A percentile compares a stretch with the other conserved stretches of the same genome.
phyloP scores from a whole-genome alignment of 2,329 filamentous ascomycete genomes.

The Lachnellula arida region DNA sequence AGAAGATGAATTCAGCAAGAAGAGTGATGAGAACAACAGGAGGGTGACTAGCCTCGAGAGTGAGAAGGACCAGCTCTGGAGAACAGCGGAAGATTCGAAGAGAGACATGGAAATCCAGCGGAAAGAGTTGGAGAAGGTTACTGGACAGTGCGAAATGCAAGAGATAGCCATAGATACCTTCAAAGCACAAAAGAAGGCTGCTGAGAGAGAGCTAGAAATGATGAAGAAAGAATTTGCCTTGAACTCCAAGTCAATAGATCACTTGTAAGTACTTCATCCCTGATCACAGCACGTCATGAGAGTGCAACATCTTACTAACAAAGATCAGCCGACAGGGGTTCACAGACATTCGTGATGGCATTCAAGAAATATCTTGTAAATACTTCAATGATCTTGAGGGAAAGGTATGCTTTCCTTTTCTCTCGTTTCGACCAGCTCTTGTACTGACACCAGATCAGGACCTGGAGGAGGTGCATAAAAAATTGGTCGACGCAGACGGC shows the following conservation, averaged over 20 bases:
- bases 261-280: conserved; percentile 8
- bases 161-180: background rate
- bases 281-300: background rate
- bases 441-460: conserved; percentile 11
- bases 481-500: conserved; percentile 5
- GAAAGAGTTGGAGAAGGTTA: background rate
- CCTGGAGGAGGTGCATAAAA: conserved; percentile 2
- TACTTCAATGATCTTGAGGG: conserved; percentile 10
- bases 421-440: background rate
- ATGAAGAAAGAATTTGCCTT: background rate
- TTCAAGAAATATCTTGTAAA: conserved; percentile 4
- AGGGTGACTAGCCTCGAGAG: background rate
- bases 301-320: conserved; percentile 6
- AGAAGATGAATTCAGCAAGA: conserved; percentile 1
- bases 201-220: background rate
- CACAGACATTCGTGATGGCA: conserved; percentile 2
- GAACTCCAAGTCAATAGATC: background rate
- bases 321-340: conserved; percentile 5
- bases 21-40: background rate
- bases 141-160: background rate
- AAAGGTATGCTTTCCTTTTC: conserved; percentile 1
- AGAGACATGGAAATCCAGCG: background rate
- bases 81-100: background rate
- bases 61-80: background rate
- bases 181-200: background rate